Base-by-base conservation (phyloP, 371 early-diverging fungal genomes). In the Batkoa obscura region DNA sequence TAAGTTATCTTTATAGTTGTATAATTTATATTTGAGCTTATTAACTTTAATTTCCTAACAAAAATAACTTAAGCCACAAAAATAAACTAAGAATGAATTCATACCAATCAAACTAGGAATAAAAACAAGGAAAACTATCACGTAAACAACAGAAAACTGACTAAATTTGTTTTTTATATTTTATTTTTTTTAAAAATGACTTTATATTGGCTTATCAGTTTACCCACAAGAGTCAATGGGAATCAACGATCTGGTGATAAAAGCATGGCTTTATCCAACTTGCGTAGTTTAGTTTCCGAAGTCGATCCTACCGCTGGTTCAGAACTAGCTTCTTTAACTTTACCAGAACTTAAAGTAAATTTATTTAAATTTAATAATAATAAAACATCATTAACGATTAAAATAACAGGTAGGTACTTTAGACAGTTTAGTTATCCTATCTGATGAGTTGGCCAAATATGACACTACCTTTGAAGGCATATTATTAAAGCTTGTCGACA, bases 361-460 rank as follows among this genome's bases (percentile, higher is more conserved):
- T 36, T n/a, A 36, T 32, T 39, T 5, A 8, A 30, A 30, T 49
- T 17, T 41, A 9, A 9, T 37, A 32, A 12, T 37, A 39, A 6
- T 10, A 4, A 8, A 6, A 39, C 2, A 23, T 23, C 30, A 39
- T 9, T 53, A 2, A 13, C 6, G 17, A 9, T 13, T 39, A 2
- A 12, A 3, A 38, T 32, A 38, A 2, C 12, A 91, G 90, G 86
- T 94, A 66, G 94, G 94, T 47, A 94, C 93, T 12, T 75, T 96
- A 54, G 94, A 96, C 65, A 74, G 81, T 1, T 75, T 96, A 3
- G 86, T 94, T 31, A 60, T 86, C 23, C 72, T 93, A 35, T 91
- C 93, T 6, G 97, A 96, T 63, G 94, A 96, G 60, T 72, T 96
- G 42, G 73, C 72, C 43, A 94, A 92, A 62, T 71, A 74, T 58